Conservation (phyloP, 495 filamentous ascomycete genomes). For the Staphylotrichum tortipilum region DNA sequence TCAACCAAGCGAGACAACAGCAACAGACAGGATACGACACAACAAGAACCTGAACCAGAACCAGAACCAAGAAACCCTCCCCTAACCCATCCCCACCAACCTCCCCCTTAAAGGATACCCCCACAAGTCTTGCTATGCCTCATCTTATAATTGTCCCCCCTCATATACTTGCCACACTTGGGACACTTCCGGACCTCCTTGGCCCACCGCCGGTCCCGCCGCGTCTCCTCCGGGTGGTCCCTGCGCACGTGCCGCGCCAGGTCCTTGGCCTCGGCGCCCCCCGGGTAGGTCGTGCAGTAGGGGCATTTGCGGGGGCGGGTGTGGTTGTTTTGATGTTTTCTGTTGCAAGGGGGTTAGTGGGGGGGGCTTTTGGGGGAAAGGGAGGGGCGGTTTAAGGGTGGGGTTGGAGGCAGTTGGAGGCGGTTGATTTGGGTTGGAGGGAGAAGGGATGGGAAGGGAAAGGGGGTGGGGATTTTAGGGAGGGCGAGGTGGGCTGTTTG, state of each 20-base stretch:
- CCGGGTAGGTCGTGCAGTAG: neutral
- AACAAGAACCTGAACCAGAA: too few relatives aligned
- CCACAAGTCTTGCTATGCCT: neutral
- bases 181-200: neutral
- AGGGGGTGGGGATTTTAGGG: too few relatives aligned
- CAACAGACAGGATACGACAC: too few relatives aligned
- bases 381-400: neutral
- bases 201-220: neutral
- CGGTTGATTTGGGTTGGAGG: too few relatives aligned
- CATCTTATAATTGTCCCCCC: slow-evolving; percentile 1
- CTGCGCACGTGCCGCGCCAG: neutral
- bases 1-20: too few relatives aligned
- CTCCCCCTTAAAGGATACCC: too few relatives aligned
- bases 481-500: too few relatives aligned
- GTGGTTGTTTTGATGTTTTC: slow-evolving; percentile 4
- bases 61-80: too few relatives aligned
- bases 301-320: neutral
- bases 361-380: neutral
- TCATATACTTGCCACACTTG: neutral
- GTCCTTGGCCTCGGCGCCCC: slow-evolving; percentile 3
- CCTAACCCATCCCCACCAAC: too few relatives aligned
- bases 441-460: too few relatives aligned
- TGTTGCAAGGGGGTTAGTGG: neutral
- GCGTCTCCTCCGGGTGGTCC: neutral
- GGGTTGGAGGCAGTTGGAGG: neutral